A percentile compares a stretch with the other conserved stretches of the same genome.
Evolutionary conservation across 2,329 filamentous ascomycete genomes (phyloP).

Genomic region (Fusarium heterosporum): DNA sequence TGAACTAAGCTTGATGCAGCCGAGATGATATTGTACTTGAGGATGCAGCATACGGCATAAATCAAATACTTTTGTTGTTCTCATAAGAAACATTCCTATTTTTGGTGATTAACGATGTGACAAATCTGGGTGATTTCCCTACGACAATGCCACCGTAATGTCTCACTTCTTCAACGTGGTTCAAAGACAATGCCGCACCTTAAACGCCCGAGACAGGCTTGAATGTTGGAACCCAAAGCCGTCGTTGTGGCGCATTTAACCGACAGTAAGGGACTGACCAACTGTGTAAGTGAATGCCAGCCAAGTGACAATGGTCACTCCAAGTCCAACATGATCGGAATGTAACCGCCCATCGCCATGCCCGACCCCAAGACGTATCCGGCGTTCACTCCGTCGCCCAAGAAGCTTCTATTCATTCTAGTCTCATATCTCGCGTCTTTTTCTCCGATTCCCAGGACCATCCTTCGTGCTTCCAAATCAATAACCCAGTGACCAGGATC

Average conservation of each 20-base stretch:
- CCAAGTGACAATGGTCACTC: not conserved
- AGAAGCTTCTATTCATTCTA: conserved; percentile 10
- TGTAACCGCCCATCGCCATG: conserved; percentile 11
- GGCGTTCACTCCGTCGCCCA: not conserved
- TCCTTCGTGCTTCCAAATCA: not conserved
- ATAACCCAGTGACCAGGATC: not conserved
- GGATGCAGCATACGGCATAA: not conserved
- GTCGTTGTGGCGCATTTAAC: not conserved
- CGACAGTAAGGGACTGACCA: not conserved
- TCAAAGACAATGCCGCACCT: not conserved
- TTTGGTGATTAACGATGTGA: too few relatives aligned
- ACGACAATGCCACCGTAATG: not conserved
- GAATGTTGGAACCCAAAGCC: not conserved
- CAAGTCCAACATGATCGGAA: conserved; percentile 9
- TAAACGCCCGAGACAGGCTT: not conserved
- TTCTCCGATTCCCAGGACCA: not conserved
- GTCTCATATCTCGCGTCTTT: not conserved
- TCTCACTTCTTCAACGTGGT: conserved; percentile 3
- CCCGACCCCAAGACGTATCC: conserved; percentile 31
- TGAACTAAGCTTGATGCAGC: conserved; percentile 31
- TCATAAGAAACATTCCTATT: not conserved
- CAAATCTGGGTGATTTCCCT: not conserved
- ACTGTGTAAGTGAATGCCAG: not conserved
- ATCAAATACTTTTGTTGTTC: fast-evolving
- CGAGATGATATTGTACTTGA: not conserved